phyloP scores from a whole-genome alignment of 1,139 yeast genomes.

The Spathaspora jeffriesii region DNA sequence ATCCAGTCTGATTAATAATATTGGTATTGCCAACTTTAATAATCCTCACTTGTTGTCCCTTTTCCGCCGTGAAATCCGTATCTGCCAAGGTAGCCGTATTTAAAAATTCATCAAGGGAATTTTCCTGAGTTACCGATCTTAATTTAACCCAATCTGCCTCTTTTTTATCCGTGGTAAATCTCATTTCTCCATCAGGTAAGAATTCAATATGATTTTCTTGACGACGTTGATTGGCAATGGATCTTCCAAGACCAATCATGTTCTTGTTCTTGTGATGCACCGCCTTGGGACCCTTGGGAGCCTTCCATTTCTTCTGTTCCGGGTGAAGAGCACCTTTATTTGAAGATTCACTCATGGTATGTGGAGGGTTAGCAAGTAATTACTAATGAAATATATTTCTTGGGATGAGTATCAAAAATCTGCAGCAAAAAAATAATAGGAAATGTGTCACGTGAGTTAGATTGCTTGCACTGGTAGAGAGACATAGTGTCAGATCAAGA shows the following conservation, averaged over 20 bases:
- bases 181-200: conserved; percentile 83
- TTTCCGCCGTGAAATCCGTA: conserved; percentile 94
- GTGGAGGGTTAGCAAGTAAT: neutral
- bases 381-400: conserved; percentile 5
- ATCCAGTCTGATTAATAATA: conserved; percentile 43
- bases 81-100: conserved; percentile 95
- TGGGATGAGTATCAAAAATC: too few relatives aligned
- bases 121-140: conserved; percentile 93
- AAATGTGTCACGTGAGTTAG: neutral
- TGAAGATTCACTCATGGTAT: conserved; percentile 4
- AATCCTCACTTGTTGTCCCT: conserved; percentile 79
- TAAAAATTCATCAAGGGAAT: conserved; percentile 90
- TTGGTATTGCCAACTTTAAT: conserved; percentile 70
- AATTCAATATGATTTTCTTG: conserved; percentile 68
- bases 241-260: conserved; percentile 81
- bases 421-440: neutral
- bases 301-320: conserved; percentile 52
- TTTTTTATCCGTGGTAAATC: conserved; percentile 79
- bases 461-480: neutral
- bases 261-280: conserved; percentile 83
- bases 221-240: conserved; percentile 75
- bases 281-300: conserved; percentile 92
- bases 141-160: conserved; percentile 90
- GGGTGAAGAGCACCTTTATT: conserved; percentile 48
- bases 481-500: too few relatives aligned